phyloP scores from a whole-genome alignment of 805 yeast species.

The Lipomyces orientalis region DNA sequence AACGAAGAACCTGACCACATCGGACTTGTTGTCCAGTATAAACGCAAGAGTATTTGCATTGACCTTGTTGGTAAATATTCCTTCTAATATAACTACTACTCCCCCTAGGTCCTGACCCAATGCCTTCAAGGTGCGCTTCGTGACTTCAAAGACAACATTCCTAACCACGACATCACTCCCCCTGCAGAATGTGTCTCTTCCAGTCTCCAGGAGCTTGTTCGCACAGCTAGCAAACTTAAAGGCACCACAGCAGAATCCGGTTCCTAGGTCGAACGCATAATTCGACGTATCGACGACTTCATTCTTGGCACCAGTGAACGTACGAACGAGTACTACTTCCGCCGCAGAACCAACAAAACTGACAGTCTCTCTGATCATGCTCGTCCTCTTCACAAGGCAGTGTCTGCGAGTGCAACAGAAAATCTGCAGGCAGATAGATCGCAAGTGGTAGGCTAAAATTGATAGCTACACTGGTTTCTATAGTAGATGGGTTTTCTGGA shows the following conservation, averaged over 20 bases:
- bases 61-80: background rate
- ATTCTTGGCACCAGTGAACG: background rate
- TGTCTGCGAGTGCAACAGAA: conserved; percentile 3
- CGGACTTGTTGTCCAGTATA: conserved; percentile 1
- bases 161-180: background rate
- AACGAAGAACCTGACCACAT: conserved; percentile 1
- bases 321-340: background rate
- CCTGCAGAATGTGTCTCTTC: background rate
- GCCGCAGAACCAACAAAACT: background rate
- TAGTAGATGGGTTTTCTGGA: conserved; percentile 2
- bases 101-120: conserved; percentile 4
- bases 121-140: conserved; percentile 1
- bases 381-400: conserved; percentile 3
- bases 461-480: background rate
- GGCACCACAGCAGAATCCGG: conserved; percentile 2
- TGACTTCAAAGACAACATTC: background rate
- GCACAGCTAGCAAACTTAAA: conserved; percentile 1
- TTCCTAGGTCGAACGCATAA: conserved; percentile 1
- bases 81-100: background rate
- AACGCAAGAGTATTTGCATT: conserved; percentile 2
- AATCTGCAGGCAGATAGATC: background rate
- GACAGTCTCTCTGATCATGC: conserved; percentile 1
- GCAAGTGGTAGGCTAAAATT: background rate
- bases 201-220: conserved; percentile 1
- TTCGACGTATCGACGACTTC: conserved; percentile 1